Conservation (phyloP, 2,329 filamentous ascomycete species). For the Thielaviopsis populi region DNA sequence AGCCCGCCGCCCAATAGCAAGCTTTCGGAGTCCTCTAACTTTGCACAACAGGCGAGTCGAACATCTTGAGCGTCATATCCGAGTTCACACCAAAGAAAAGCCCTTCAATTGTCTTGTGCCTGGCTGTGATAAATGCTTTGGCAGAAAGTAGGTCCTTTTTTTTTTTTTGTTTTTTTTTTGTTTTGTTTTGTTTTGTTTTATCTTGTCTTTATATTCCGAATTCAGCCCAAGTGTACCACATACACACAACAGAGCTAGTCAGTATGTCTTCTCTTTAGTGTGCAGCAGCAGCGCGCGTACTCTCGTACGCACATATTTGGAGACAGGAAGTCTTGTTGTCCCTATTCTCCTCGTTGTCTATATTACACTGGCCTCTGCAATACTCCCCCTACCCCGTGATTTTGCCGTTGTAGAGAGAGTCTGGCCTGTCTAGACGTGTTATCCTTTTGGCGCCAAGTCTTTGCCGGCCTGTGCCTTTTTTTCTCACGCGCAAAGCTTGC, state of each 20-base stretch:
- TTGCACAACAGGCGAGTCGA: conserved; percentile 40
- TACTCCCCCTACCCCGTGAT: not conserved
- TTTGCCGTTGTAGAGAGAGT: not conserved
- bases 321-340: not conserved
- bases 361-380: not conserved
- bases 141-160: conserved; percentile 36
- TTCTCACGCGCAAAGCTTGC: not conserved
- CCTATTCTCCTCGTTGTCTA: not conserved
- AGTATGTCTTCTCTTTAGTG: not conserved
- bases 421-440: not conserved
- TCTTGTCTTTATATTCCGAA: conserved; percentile 5
- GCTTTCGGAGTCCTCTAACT: conserved; percentile 15
- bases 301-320: not conserved
- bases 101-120: conserved; percentile 45
- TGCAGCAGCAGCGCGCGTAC: not conserved
- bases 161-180: not conserved
- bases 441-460: not conserved
- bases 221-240: not conserved
- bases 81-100: conserved; percentile 51
- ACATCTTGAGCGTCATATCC: conserved; percentile 48
- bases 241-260: not conserved
- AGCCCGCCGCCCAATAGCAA: not conserved
- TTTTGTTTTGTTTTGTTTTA: not conserved
- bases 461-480: not conserved
- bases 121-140: conserved; percentile 47